Percentiles rank a stretch among this genome's conserved stretches.
These are phyloP conservation scores for Schwanniomyces etchellsii DNA, from an alignment of 1,139 yeast species.

Conservation along the genomic window DNA sequence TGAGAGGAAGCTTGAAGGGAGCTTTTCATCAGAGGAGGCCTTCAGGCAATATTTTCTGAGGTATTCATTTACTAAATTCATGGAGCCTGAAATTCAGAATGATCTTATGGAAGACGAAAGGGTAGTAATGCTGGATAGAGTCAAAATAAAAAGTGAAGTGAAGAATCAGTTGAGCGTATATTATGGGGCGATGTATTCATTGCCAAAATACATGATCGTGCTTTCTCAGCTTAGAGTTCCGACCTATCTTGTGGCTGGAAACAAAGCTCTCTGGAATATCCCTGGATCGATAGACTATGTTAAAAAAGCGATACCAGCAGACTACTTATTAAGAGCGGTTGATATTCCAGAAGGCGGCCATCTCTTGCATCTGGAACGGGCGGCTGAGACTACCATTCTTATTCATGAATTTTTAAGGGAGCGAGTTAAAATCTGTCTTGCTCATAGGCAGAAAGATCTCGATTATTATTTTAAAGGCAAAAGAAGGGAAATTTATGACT, in stretches of 20 bases:
- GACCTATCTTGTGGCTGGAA: slow-evolving; percentile 45
- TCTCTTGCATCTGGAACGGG: slow-evolving; percentile 46
- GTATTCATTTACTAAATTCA: slow-evolving; percentile 38
- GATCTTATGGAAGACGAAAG: slow-evolving; percentile 38
- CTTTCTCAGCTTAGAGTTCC: slow-evolving; percentile 37
- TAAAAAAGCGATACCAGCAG: slow-evolving; percentile 24
- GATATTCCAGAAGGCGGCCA: slow-evolving; percentile 47
- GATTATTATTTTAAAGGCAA: too few species aligned
- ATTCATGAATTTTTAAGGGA: not conserved
- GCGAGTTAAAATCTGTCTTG: too few species aligned
- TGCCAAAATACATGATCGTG: slow-evolving; percentile 22
- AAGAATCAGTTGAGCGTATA: slow-evolving; percentile 51
- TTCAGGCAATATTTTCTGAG: slow-evolving; percentile 34
- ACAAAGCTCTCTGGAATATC: slow-evolving; percentile 50
- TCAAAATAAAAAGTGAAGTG: slow-evolving; percentile 17
- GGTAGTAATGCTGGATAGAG: slow-evolving; percentile 22
- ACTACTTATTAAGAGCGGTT: slow-evolving; percentile 27
- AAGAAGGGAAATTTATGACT: too few species aligned
- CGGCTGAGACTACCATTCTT: slow-evolving; percentile 33
- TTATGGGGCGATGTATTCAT: slow-evolving; percentile 28
- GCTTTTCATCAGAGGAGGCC: slow-evolving; percentile 32
- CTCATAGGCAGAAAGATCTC: too few species aligned
- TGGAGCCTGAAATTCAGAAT: slow-evolving; percentile 41
- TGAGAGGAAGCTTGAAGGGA: slow-evolving; percentile 22
- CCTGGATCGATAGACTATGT: slow-evolving; percentile 27